A percentile compares a stretch with the other conserved stretches of the same genome.
Evolutionary conservation across 139 green algal genomes (phyloP).

Genomic region (Picochlorum sp.): DNA sequence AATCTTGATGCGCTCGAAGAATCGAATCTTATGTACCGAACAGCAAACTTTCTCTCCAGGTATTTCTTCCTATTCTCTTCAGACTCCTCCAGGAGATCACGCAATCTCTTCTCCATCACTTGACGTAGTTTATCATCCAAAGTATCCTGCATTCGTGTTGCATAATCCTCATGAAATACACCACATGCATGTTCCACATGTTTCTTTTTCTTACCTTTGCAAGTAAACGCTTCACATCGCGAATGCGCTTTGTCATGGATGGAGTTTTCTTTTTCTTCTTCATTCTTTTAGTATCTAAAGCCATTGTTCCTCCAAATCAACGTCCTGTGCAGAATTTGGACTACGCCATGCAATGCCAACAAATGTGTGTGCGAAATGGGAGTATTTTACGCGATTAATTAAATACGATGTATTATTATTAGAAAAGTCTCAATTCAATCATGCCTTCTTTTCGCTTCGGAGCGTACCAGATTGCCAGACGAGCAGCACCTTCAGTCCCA

Average conservation of each 20-base stretch:
- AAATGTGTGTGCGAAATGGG: neutral
- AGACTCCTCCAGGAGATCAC: slow-evolving; percentile 27
- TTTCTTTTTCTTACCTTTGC: slow-evolving; percentile 32
- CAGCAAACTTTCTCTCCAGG: slow-evolving; percentile 49
- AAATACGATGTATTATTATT: neutral
- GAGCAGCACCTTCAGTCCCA: slow-evolving; percentile 35
- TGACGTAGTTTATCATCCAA: slow-evolving; percentile 15
- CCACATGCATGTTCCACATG: neutral
- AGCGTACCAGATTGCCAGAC: slow-evolving; percentile 58
- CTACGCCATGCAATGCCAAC: neutral
- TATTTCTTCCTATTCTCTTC: slow-evolving; percentile 26
- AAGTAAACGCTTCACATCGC: slow-evolving; percentile 47
- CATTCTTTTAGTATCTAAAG: slow-evolving; percentile 14
- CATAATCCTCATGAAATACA: neutral
- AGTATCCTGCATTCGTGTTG: neutral
- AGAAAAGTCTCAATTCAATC: slow-evolving; percentile 52
- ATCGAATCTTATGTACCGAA: slow-evolving; percentile 72
- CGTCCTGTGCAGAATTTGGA: neutral
- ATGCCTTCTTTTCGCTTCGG: slow-evolving; percentile 49
- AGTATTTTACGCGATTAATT: neutral
- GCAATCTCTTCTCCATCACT: slow-evolving; percentile 48
- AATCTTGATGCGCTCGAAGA: slow-evolving; percentile 83
- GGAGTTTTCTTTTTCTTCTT: slow-evolving; percentile 10
- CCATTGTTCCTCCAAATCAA: neutral
- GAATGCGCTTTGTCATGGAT: slow-evolving; percentile 54